Evolutionary conservation across 78 protist genomes (phyloP), one percentile per base, ranked within the genome.

Genomic region (Thecamonas trahens): DNA sequence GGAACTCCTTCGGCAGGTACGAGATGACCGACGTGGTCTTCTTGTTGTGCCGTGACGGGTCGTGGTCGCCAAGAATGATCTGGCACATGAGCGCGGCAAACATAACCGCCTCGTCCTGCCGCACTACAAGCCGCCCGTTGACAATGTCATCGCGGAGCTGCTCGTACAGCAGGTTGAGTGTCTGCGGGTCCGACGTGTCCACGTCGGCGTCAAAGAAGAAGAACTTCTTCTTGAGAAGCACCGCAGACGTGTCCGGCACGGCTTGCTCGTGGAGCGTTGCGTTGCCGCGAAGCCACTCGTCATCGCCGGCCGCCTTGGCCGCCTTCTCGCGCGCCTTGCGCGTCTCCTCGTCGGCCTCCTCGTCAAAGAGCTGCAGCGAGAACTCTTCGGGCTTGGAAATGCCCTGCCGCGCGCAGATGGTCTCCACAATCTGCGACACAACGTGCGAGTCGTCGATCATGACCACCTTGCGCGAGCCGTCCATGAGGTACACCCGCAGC

Each of bases 31-130:
- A 55, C 61, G 22, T 29, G 28, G 38, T 55, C 61, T 55, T 28
- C 61, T 55, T 55, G 22, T 55, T 29, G 22, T 11, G 22, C 61
- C 61, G 40, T 63, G 32, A 17, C 35, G 86, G 76, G 71, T 72
- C 64, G 55, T 80, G 80, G 42, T 83, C 76, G 28, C 88, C 83
- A 35, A 70, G 52, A 52, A 42, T 61, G 40, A 76, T 61, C 61
- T 83, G 88, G 9, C 60, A 65, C 53, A 76, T 82, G 18, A 83
- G 79, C 13, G 83, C 88, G 26, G 77, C 82, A 31, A 83, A 76
- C 42, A 63, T 67, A 52, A 76, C 58, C 14, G 88, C 88, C 35
- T 83, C 83, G 22, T 83, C 83, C 70, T 70, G 69, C 0, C 78
- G 67, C 44, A 74, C 62, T 45, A 80, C 83, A 53, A 63, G 80